Evolutionary conservation across 768 basidiomycete species (phyloP).

Genomic region (Atractiella rhizophila): DNA sequence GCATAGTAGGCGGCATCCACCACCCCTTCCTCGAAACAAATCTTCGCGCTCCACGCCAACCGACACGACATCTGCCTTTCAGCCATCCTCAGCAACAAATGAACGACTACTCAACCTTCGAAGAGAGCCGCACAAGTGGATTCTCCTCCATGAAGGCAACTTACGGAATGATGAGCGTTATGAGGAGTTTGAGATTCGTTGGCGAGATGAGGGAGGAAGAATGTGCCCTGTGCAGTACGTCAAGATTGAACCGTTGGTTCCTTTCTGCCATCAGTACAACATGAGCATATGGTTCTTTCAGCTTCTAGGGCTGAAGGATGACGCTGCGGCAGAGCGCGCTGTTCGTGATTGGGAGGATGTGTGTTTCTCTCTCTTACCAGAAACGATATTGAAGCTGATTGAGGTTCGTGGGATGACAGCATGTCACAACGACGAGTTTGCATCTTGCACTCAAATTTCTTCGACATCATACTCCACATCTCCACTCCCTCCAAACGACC

Average conservation of each 20-base stretch:
- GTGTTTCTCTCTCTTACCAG: conserved; percentile 11
- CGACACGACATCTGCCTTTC: conserved; percentile 4
- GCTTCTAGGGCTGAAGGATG: background rate
- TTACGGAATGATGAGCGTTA: background rate
- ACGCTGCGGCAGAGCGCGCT: background rate
- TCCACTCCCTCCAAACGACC: background rate
- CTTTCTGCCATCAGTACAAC: conserved; percentile 4
- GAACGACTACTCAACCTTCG: background rate
- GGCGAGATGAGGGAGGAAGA: background rate
- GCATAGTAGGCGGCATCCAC: no score
- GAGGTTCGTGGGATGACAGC: no score
- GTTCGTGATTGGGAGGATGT: background rate
- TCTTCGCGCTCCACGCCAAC: conserved; percentile 9
- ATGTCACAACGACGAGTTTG: no score
- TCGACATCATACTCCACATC: background rate
- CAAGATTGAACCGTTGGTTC: conserved; percentile 6
- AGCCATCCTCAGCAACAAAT: background rate
- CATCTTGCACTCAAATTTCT: background rate
- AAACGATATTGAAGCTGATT: background rate
- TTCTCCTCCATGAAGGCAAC: background rate
- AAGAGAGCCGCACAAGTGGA: background rate
- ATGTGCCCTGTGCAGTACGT: conserved; percentile 7
- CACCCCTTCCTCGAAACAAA: no score
- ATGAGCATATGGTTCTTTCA: conserved; percentile 8
- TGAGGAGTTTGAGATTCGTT: background rate